Base-by-base conservation (phyloP, 2,329 filamentous ascomycete species). In the Chrysosporium keratinophilum region DNA sequence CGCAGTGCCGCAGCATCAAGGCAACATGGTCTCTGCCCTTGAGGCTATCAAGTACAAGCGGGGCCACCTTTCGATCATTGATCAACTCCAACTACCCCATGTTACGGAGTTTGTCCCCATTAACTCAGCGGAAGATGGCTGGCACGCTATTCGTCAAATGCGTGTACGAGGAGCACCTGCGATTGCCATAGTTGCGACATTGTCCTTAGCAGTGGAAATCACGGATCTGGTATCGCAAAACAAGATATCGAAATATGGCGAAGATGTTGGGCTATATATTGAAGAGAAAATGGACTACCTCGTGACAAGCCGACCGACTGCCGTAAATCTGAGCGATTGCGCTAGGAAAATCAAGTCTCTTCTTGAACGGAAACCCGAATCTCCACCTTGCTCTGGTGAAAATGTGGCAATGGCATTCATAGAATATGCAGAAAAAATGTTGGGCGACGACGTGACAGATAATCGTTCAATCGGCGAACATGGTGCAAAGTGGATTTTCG, bases 131-230 rank as follows among this genome's bases (percentile, higher is more conserved):
- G 74, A 79, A 62, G 80, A 83, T 69, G 81, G 77, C 54, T 83
- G 80, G 80, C 76, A 81, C 64, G 80, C 80, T 4, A 84, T 84
- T 65, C 81, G 79, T 62, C 75, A 80, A 48, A 84, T 84, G 81
- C 78, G 79, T 59, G 74, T 76, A 14, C 76, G 81, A 50, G 85
- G 88, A 40, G 93, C 93, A 4, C 93, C 93, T 0, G 93, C 93
- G 44, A 98, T 98, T 68, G 93, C 93, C 43, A 97, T 98, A 59
- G 93, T 98, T n/a, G 93, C 93, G 19, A 87, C 87, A 17, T 79
- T 98, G 34, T 84, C 87, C 1, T 79, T 96, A 35, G 90, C 89
- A 1, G 87, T 95, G 7, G 91, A 97, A 68, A 72, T 97, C 7
- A 75, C 82, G 49, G 78, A 63, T 56, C 71, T 69, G 6, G 52